A percentile compares a stretch with the other conserved stretches of the same genome.
phyloP scores from a whole-genome alignment of 352 stramenopile species.

The Phytophthora melonis region DNA sequence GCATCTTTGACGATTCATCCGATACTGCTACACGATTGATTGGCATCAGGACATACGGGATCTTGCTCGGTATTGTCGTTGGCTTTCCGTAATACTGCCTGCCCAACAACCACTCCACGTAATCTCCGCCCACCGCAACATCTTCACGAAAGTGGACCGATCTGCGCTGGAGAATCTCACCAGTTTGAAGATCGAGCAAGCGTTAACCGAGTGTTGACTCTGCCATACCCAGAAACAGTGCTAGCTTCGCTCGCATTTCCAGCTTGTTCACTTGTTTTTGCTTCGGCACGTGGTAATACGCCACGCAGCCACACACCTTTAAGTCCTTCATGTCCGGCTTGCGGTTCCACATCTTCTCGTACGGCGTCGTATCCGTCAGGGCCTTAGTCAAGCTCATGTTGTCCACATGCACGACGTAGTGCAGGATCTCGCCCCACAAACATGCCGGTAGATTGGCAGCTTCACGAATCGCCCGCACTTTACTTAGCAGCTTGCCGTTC shows the following conservation, averaged over 20 bases:
- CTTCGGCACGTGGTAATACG: conserved; percentile 9
- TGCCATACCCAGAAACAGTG: conserved; percentile 12
- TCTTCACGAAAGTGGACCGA: conserved; percentile 19
- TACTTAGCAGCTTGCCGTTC: too few species aligned
- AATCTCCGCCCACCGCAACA: conserved; percentile 2
- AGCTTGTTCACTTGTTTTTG: conserved; percentile 1
- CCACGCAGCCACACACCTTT: conserved; percentile 15
- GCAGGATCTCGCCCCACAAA: conserved; percentile 6
- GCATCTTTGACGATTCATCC: neutral
- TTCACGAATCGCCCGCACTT: too few species aligned
- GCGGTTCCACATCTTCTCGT: conserved; percentile 4
- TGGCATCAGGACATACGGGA: conserved; percentile 8
- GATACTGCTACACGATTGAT: conserved; percentile 1
- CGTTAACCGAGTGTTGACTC: conserved; percentile 6
- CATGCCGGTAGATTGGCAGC: conserved; percentile 2
- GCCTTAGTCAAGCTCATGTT: conserved; percentile 19
- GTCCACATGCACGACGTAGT: conserved; percentile 17
- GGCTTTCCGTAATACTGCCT: conserved; percentile 8
- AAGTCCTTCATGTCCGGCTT: conserved; percentile 13
- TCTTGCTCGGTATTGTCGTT: neutral
- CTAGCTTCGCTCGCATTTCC: neutral
- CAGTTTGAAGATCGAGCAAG: conserved; percentile 8
- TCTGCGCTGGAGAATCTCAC: conserved; percentile 9
- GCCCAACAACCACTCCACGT: conserved; percentile 1
- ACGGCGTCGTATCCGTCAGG: conserved; percentile 3